Conservation (phyloP, 306 rosid species). For the Cyamopsis tetragonoloba region DNA sequence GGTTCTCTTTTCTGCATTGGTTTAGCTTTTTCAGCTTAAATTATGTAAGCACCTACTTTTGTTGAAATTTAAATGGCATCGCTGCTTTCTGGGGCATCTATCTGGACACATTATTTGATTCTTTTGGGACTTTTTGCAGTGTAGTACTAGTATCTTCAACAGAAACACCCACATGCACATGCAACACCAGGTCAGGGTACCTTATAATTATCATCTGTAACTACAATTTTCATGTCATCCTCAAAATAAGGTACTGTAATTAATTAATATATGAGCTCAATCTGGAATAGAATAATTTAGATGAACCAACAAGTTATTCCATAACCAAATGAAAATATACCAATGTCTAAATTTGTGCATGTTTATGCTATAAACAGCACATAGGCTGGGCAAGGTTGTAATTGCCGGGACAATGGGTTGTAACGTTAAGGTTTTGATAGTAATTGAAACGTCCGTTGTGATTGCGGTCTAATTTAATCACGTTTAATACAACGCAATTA, state of each 20-base stretch:
- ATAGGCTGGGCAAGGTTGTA: too few relatives aligned
- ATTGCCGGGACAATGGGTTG: too few relatives aligned
- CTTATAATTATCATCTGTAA: background rate
- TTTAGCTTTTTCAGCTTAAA: conserved; percentile 22
- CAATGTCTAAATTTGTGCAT: background rate
- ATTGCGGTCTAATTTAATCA: too few relatives aligned
- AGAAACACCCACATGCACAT: background rate
- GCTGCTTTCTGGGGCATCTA: conserved; percentile 1
- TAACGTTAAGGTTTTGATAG: too few relatives aligned
- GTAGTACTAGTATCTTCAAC: background rate
- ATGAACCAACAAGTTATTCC: background rate
- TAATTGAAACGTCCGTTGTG: too few relatives aligned
- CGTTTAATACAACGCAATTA: too few relatives aligned
- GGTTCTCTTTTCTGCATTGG: conserved; percentile 13
- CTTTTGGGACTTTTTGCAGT: background rate
- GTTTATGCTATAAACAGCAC: background rate
- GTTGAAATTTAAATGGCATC: background rate
- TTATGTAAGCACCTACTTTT: conserved; percentile 14
- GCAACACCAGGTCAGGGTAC: background rate
- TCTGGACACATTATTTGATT: background rate
- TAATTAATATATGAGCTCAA: too few relatives aligned
- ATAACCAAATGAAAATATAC: background rate
- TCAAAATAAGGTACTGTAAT: background rate
- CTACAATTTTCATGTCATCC: background rate
- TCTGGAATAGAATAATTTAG: background rate